Evolutionary conservation across 495 filamentous ascomycete species (phyloP).

Genomic region (Endocarpon pusillum): DNA sequence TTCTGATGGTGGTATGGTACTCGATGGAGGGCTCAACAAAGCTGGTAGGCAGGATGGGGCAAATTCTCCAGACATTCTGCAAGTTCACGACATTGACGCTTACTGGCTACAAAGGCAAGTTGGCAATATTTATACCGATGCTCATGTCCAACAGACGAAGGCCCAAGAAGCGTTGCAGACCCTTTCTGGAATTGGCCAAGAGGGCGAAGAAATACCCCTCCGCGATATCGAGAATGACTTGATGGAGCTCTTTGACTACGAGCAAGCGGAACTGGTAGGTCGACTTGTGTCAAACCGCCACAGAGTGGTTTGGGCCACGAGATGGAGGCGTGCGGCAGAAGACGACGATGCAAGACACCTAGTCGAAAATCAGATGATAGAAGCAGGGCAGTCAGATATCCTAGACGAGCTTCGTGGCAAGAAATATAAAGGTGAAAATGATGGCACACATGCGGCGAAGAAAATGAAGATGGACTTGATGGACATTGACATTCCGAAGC

Average conservation of each 20-base stretch:
- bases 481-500: conserved; percentile 71
- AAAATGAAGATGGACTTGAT: conserved; percentile 74
- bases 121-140: conserved; percentile 69
- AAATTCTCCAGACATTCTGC: conserved; percentile 30
- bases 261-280: conserved; percentile 82
- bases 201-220: conserved; percentile 63
- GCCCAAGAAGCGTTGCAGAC: conserved; percentile 65
- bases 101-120: conserved; percentile 95
- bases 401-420: conserved; percentile 66
- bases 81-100: conserved; percentile 81
- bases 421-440: conserved; percentile 32
- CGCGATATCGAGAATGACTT: conserved; percentile 95
- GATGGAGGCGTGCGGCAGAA: conserved; percentile 68
- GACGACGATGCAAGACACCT: conserved; percentile 57
- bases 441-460: conserved; percentile 37
- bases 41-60: conserved; percentile 5
- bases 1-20: conserved; percentile 41
- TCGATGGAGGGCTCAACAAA: too few relatives aligned
- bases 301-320: conserved; percentile 89
- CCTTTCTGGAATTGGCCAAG: conserved; percentile 56
- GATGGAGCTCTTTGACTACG: conserved; percentile 96
- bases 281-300: conserved; percentile 83
- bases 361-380: conserved; percentile 78
- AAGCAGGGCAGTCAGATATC: conserved; percentile 70
- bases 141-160: conserved; percentile 80